A percentile compares a stretch with the other conserved stretches of the same genome.
Evolutionary conservation across 495 filamentous ascomycete genomes (phyloP).

Genomic region (Penicillium paradoxum): DNA sequence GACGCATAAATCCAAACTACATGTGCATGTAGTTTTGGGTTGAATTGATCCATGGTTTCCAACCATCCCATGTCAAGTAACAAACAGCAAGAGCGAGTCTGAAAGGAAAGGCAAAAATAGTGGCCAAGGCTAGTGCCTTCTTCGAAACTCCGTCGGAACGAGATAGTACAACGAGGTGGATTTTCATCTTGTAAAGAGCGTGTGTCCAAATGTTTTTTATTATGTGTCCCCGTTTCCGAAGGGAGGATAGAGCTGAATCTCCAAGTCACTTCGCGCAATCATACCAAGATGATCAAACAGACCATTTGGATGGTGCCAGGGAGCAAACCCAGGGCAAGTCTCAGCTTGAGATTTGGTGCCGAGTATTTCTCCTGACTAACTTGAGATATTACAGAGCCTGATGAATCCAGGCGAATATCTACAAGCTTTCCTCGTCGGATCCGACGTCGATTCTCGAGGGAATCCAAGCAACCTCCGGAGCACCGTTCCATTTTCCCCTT

Average conservation of each 20-base stretch:
- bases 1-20: too few species aligned
- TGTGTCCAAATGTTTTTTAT: not conserved
- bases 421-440: slow-evolving; percentile 28
- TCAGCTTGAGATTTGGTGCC: not conserved
- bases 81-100: too few species aligned
- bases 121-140: not conserved
- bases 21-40: too few species aligned
- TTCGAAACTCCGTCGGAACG: not conserved
- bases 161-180: not conserved
- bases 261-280: not conserved
- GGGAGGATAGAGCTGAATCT: not conserved
- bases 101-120: not conserved
- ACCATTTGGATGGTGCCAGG: not conserved
- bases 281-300: not conserved
- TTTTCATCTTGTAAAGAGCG: not conserved
- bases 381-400: not conserved
- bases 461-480: slow-evolving; percentile 16
- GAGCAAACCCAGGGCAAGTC: not conserved
- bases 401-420: not conserved
- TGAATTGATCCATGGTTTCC: too few species aligned
- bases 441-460: slow-evolving; percentile 35
- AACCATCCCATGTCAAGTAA: too few species aligned
- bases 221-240: slow-evolving; percentile 1
- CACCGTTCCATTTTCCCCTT: slow-evolving; percentile 20
- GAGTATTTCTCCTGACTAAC: not conserved